A percentile compares a stretch with the other conserved stretches of the same genome.
Conservation (phyloP, 2,329 filamentous ascomycete genomes). For the Epichloe bromicola region DNA sequence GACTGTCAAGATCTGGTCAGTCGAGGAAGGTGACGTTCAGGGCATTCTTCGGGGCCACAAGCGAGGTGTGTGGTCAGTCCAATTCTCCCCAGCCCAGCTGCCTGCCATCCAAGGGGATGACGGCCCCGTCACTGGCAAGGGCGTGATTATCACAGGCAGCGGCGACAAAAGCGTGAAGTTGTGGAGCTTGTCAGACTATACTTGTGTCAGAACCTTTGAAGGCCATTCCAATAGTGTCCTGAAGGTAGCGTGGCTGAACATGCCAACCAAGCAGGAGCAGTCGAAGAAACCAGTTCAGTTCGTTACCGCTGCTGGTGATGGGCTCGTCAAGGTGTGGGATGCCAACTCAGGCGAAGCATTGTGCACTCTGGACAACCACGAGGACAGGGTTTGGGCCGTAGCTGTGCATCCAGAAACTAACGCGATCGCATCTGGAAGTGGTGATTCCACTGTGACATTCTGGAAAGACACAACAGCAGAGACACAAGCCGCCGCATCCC, state of each 20-base stretch:
- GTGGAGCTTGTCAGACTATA: constrained; percentile 88
- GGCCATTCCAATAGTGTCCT: constrained; percentile 92
- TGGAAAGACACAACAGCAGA: constrained; percentile 85
- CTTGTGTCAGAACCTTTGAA: constrained; percentile 85
- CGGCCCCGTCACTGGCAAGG: constrained; percentile 61
- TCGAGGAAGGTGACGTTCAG: constrained; percentile 76
- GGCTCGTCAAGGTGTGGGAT: constrained; percentile 94
- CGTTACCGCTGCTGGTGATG: constrained; percentile 82
- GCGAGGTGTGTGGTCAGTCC: constrained; percentile 90
- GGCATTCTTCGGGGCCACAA: constrained; percentile 88
- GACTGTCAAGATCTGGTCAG: constrained; percentile 93
- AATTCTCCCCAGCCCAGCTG: constrained; percentile 70
- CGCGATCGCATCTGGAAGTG: constrained; percentile 77
- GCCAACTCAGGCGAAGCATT: constrained; percentile 72
- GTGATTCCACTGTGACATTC: constrained; percentile 86
- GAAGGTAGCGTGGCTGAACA: constrained; percentile 77
- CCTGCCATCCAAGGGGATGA: constrained; percentile 61
- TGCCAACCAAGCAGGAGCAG: constrained; percentile 35
- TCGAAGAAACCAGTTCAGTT: constrained; percentile 54
- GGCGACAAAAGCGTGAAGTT: constrained; percentile 94
- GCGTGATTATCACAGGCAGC: constrained; percentile 76
- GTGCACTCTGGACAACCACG: constrained; percentile 90
- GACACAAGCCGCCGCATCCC: constrained; percentile 61
- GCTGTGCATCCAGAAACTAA: constrained; percentile 56
- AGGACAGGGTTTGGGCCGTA: constrained; percentile 88